phyloP scores from a whole-genome alignment of 2,329 filamentous ascomycete species.

The Pseudogymnoascus sp. region DNA sequence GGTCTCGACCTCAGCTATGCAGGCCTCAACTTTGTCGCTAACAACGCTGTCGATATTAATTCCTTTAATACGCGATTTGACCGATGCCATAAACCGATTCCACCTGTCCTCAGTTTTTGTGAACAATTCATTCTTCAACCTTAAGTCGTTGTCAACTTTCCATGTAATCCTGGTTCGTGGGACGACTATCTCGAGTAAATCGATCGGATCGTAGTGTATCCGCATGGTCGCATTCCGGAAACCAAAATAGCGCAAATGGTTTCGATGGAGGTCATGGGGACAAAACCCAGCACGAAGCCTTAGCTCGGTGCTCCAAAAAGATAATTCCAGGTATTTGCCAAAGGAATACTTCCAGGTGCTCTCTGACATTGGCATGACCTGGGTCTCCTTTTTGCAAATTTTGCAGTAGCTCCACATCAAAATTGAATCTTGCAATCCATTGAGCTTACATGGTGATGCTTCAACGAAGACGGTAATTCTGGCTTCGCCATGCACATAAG shows the following conservation, averaged over 20 bases:
- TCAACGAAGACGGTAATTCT: slow-evolving; percentile 89
- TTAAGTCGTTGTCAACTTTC: slow-evolving; percentile 93
- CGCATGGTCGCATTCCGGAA: slow-evolving; percentile 77
- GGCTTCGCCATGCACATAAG: slow-evolving; percentile 93
- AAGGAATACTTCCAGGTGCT: slow-evolving; percentile 98
- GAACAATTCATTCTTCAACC: slow-evolving; percentile 87
- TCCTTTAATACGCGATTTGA: slow-evolving; percentile 72
- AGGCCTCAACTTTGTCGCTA: slow-evolving; percentile 76
- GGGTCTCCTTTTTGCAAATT: slow-evolving; percentile 81
- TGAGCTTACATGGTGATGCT: slow-evolving; percentile 57
- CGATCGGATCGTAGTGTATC: slow-evolving; percentile 87
- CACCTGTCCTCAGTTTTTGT: slow-evolving; percentile 72
- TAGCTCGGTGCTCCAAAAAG: slow-evolving; percentile 86
- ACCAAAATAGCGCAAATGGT: slow-evolving; percentile 90
- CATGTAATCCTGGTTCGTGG: slow-evolving; percentile 85
- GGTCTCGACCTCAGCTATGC: slow-evolving; percentile 70
- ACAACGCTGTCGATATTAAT: slow-evolving; percentile 89
- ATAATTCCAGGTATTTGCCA: slow-evolving; percentile 94
- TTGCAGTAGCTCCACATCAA: slow-evolving; percentile 98
- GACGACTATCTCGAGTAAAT: slow-evolving; percentile 88
- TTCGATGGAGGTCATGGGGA: slow-evolving; percentile 82
- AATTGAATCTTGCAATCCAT: slow-evolving; percentile 64
- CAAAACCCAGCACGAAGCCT: slow-evolving; percentile 68
- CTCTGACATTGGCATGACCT: slow-evolving; percentile 82
- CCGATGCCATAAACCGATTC: slow-evolving; percentile 78